Conservation (phyloP, 2,329 filamentous ascomycete genomes). For the Raffaelea albimanens region DNA sequence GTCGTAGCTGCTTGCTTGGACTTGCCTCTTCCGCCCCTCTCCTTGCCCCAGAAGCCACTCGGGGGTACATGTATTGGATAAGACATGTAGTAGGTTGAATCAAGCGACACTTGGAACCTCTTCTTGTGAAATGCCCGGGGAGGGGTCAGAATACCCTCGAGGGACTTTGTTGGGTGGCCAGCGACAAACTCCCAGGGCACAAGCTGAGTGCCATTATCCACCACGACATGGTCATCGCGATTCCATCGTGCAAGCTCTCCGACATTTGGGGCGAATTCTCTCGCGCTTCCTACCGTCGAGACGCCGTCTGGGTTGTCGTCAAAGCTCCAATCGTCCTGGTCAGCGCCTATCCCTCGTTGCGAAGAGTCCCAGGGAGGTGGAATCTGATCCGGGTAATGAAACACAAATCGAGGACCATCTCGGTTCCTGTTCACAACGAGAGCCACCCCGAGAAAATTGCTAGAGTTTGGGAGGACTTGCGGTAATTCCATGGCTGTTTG, state of each 20-base stretch:
- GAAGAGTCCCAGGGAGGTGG: conserved; percentile 25
- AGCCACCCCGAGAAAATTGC: conserved; percentile 59
- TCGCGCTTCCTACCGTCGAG: conserved; percentile 18
- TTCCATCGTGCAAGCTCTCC: conserved; percentile 35
- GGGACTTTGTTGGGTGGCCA: conserved; percentile 64
- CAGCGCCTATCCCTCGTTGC: conserved; percentile 19
- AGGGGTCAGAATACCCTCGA: conserved; percentile 73
- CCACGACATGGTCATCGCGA: conserved; percentile 45
- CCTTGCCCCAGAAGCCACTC: conserved; percentile 68
- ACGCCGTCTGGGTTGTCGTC: conserved; percentile 35
- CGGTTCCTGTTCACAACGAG: conserved; percentile 66
- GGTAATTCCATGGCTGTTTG: conserved; percentile 34
- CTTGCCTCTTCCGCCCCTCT: conserved; percentile 32
- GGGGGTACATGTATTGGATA: conserved; percentile 76
- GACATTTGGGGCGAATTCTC: conserved; percentile 22
- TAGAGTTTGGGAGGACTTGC: conserved; percentile 34
- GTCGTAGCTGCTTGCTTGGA: conserved; percentile 16
- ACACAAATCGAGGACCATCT: conserved; percentile 73
- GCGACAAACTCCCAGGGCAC: conserved; percentile 65
- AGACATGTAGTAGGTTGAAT: conserved; percentile 70
- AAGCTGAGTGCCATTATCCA: conserved; percentile 45
- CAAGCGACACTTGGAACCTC: conserved; percentile 72
- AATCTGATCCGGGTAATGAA: conserved; percentile 70
- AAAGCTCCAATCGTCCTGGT: conserved; percentile 40
- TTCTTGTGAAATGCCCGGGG: conserved; percentile 68